phyloP scores from a whole-genome alignment of 1,284 basidiomycete species.

The Leccinum variabile region DNA sequence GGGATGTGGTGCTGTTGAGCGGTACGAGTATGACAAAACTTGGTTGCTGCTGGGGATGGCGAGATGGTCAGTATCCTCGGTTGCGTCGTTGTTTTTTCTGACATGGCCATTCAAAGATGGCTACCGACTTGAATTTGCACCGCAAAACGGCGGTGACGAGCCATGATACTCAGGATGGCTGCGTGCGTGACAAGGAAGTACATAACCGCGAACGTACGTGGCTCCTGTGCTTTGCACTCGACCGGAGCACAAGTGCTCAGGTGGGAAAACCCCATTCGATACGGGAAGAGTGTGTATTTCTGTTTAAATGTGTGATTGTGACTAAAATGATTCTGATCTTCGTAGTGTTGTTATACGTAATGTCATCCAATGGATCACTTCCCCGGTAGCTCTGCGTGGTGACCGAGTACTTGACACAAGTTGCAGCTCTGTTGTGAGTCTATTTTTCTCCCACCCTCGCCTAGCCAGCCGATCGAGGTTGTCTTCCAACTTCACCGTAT shows the following conservation, averaged over 20 bases:
- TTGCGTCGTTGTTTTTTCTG: slow-evolving; percentile 1
- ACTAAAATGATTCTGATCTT: slow-evolving; percentile 5
- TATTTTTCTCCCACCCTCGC: slow-evolving; percentile 5
- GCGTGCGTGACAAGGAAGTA: slow-evolving; percentile 76
- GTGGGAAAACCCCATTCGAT: slow-evolving; percentile 90
- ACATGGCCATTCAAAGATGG: slow-evolving; percentile 64
- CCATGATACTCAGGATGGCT: slow-evolving; percentile 73
- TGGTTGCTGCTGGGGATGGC: slow-evolving; percentile 90
- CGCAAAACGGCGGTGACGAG: slow-evolving; percentile 76
- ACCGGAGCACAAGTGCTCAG: slow-evolving; percentile 89
- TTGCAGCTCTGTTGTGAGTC: slow-evolving; percentile 71
- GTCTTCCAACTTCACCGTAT: slow-evolving; percentile 71
- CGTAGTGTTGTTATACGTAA: slow-evolving; percentile 85
- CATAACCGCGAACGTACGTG: slow-evolving; percentile 94
- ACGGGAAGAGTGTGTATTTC: slow-evolving; percentile 73
- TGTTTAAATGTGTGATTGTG: slow-evolving; percentile 3
- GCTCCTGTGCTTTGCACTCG: slow-evolving; percentile 88
- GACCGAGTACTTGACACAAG: slow-evolving; percentile 47
- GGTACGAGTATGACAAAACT: slow-evolving; percentile 95
- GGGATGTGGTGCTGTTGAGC: slow-evolving; percentile 89
- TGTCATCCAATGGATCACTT: slow-evolving; percentile 68
- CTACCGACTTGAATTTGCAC: slow-evolving; percentile 93
- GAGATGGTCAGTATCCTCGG: slow-evolving; percentile 54
- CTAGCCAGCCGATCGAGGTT: slow-evolving; percentile 4
- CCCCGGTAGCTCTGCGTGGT: slow-evolving; percentile 57